Base-by-base conservation (phyloP, 2,329 filamentous ascomycete species). In the Neodidymelliopsis sp. region DNA sequence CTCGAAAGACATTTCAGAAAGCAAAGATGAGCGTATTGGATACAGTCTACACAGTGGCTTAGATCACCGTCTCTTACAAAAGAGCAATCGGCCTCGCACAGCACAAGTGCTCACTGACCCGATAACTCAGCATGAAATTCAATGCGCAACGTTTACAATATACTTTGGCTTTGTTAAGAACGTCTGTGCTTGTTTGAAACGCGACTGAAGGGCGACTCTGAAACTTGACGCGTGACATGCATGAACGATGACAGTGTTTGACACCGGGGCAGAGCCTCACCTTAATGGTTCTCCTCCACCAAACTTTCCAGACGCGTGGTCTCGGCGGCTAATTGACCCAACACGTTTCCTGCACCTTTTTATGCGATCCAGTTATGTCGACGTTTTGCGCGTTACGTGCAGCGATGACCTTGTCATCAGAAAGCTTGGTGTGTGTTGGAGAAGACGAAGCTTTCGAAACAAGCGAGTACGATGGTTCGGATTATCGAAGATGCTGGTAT, bases 221-320 rank as follows among this genome's bases (percentile, higher is more conserved):
- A 49, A 35, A 43, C 46, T 16, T 23, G 33, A 49, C 46, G 35
- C 16, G n/a, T 6, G 33, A 12, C 11, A 11, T 39, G 46, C 39
- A 49, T 43, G 39, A 44, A 49, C 34, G 13, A 39, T 33, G n/a
- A 16, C 27, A 33, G 27, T 43, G 34, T 36, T 34, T 44, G 34
- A 43, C 33, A 43, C 22, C 5, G 12, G n/a, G 23, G 12, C 11
- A 11, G 28, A 3, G 10, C 16, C 11, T 43, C 34, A 33, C 4
- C 30, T 38, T 34, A 27, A 49, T 27, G 15, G 12, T 12, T 12
- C n/a, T 2, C n/a, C 27, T 16, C 15, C 37, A 27, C 20, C 24
- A 29, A 33, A 33, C 27, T 27, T n/a, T 20, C 2, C 5, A 13
- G 13, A 42, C 33, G 33, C 27, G 16, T 43, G 22, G 38, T 19